phyloP scores from a whole-genome alignment of 257 asterid genomes.

The Plantago major region DNA sequence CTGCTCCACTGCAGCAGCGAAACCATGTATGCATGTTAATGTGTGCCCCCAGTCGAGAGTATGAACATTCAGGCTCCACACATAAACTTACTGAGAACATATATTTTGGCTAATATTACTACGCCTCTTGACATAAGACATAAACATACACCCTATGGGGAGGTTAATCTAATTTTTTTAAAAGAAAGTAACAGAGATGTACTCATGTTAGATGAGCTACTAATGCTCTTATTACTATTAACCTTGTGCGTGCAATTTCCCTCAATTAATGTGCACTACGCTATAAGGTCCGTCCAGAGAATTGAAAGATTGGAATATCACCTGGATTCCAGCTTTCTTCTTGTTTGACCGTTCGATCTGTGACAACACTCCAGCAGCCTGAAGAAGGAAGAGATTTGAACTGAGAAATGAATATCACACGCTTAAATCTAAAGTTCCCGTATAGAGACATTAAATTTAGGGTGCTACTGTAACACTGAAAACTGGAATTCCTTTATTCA shows the following conservation, averaged over 20 bases:
- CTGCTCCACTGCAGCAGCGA: conserved; percentile 60
- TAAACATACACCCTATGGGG: no score
- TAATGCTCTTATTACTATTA: background rate
- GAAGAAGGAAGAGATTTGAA: conserved; percentile 18
- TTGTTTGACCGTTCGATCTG: conserved; percentile 72
- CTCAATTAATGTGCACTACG: background rate
- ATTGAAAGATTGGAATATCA: conserved; percentile 15
- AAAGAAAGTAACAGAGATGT: no score
- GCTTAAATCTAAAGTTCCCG: background rate
- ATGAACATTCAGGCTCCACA: background rate
- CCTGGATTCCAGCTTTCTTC: conserved; percentile 68
- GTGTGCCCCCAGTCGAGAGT: background rate
- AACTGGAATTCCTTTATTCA: no score
- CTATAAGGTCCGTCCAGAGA: background rate
- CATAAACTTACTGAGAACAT: no score
- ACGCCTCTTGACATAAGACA: no score
- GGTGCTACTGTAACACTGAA: no score
- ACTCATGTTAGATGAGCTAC: no score
- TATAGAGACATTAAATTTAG: background rate
- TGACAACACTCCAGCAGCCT: conserved; percentile 98
- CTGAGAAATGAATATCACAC: conserved; percentile 6
- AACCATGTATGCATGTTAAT: background rate
- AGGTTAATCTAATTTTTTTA: no score
- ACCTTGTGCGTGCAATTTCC: background rate
- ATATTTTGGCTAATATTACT: no score